phyloP scores from a whole-genome alignment of 169 alveolate species.

The Babesia microti region DNA sequence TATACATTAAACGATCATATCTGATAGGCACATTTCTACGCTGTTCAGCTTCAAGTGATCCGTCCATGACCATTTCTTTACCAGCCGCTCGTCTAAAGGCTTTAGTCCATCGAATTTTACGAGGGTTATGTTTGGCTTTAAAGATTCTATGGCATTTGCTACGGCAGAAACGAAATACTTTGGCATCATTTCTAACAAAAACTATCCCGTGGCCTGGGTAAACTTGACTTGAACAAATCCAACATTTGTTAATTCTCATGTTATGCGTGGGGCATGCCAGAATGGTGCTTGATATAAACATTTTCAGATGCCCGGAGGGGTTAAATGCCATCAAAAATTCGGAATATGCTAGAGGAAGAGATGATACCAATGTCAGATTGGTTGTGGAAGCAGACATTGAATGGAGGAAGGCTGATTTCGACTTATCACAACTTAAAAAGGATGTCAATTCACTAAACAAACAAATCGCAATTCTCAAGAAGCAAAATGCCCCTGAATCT shows the following conservation, averaged over 20 bases:
- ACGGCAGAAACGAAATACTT: slow-evolving; percentile 93
- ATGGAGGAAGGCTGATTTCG: slow-evolving; percentile 67
- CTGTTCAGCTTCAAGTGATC: slow-evolving; percentile 91
- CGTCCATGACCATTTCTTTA: slow-evolving; percentile 91
- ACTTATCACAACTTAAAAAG: slow-evolving; percentile 61
- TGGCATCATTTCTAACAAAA: slow-evolving; percentile 96
- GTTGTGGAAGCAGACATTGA: slow-evolving; percentile 63
- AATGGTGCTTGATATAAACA: slow-evolving; percentile 58
- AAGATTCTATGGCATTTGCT: slow-evolving; percentile 96
- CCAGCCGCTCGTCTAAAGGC: slow-evolving; percentile 88
- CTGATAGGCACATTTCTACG: slow-evolving; percentile 88
- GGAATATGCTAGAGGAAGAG: slow-evolving; percentile 51
- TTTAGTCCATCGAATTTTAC: slow-evolving; percentile 97
- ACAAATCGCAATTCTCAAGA: slow-evolving; percentile 43
- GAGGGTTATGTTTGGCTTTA: slow-evolving; percentile 95
- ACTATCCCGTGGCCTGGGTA: slow-evolving; percentile 95
- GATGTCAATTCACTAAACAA: slow-evolving; percentile 40
- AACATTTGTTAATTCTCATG: slow-evolving; percentile 93
- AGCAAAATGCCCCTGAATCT: slow-evolving; percentile 4
- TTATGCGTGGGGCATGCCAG: no score
- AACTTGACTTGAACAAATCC: slow-evolving; percentile 90
- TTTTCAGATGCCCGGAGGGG: slow-evolving; percentile 50
- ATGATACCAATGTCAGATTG: slow-evolving; percentile 47
- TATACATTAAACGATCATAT: slow-evolving; percentile 87
- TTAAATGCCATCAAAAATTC: slow-evolving; percentile 52